Evolutionary conservation across 129 eudicot species (phyloP), one percentile per base, ranked within the genome.

Genomic region (Chrysanthemum lavandulifolium): DNA sequence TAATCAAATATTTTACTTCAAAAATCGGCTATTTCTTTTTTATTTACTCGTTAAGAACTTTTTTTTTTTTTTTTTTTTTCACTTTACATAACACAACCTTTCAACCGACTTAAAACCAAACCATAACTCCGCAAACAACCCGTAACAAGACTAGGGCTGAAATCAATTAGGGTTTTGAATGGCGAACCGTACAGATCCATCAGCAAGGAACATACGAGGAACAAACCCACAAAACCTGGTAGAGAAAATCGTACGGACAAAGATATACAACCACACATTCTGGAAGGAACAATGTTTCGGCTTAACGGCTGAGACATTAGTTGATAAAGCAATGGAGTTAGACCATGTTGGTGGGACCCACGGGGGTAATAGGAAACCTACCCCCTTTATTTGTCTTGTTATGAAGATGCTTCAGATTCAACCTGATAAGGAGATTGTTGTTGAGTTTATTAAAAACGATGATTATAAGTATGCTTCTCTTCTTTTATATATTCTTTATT

Each of bases 281-380:
- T 90, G 99, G 99, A 95, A 95, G 81, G 99, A 95, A 59, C 97
- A 95, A 14, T 95, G 99, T 75, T 95, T 95, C 71, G 99, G 99
- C n/a, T 81, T 95, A n/a, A 95, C 99, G 2, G 97, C 99, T 1
- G 99, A 95, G 80, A 95, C 99, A 23, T 89, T 95, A 21, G 96
- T 95, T 53, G 97, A 91, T 82, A 95, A 90, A 84, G 99, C 96
- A 52, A 95, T 95, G 97, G 97, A 88, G 84, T 79, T 95, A 13
- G 96, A 95, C 78, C 99, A 95, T 62, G 78, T 95, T 64, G 97
- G 99, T 40, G 99, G 99, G 15, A 90, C 99, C 18, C 77, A 61
- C 47, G 96, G 97, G 6, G 97, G 99, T 36, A 95, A 83, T 54
- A 94, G 97, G 2, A 90, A 82, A 56, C 97, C 99, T 10, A 84